Conservation (phyloP, 768 basidiomycete species). For the Auricularia sp. region DNA sequence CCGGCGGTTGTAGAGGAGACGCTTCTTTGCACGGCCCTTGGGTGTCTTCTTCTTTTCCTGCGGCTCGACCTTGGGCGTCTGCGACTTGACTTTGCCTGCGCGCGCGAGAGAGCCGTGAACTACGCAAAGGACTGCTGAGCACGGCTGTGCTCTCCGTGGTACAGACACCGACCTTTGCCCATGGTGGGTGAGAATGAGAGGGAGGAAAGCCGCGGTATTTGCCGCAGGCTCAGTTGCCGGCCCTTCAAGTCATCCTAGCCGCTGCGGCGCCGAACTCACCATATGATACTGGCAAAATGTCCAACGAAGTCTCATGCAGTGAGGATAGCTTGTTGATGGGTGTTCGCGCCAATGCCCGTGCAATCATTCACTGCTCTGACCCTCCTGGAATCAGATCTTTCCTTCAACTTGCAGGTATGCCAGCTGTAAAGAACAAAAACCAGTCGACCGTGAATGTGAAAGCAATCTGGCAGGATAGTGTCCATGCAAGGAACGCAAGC, state of each 20-base stretch:
- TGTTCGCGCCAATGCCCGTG: no score
- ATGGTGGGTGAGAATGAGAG: background rate
- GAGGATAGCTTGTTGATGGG: no score
- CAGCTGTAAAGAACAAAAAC: no score
- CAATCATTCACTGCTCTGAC: no score
- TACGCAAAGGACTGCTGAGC: slow-evolving; percentile 18
- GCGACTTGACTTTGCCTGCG: slow-evolving; percentile 98
- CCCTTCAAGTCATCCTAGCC: background rate
- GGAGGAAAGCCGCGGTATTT: background rate
- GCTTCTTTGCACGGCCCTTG: slow-evolving; percentile 97
- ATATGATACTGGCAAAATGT: no score
- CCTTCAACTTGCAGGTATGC: no score
- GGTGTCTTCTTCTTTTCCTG: slow-evolving; percentile 99
- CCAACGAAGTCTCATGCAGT: no score
- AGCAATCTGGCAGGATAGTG: no score
- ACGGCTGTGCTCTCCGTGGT: background rate
- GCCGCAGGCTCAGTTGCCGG: background rate
- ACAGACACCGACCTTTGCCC: background rate
- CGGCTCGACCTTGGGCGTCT: slow-evolving; percentile 95
- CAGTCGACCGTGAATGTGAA: no score
- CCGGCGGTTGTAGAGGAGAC: slow-evolving; percentile 85
- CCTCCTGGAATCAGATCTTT: no score
- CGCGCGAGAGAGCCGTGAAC: slow-evolving; percentile 99
- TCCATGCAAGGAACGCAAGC: no score
- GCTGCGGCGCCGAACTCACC: background rate